These are phyloP conservation scores for Taphrina communis DNA, from an alignment of 1,139 yeast genomes.

Conservation along the genomic window DNA sequence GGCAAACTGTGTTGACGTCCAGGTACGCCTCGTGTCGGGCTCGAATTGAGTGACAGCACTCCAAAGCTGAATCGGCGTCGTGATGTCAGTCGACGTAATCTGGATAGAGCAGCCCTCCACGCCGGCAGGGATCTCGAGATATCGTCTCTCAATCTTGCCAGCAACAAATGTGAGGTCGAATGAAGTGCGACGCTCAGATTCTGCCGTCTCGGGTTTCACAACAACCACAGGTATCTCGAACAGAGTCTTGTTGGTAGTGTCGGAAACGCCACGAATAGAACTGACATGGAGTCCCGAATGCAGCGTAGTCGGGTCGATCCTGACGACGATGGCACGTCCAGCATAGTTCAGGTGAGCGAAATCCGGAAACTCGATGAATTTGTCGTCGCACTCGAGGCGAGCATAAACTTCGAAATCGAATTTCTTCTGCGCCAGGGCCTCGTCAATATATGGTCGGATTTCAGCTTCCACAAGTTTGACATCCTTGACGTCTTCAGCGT, in stretches of 20 bases:
- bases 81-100: slow-evolving; percentile 26
- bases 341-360: slow-evolving; percentile 39
- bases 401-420: slow-evolving; percentile 38
- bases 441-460: slow-evolving; percentile 40
- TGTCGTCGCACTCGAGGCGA: slow-evolving; percentile 31
- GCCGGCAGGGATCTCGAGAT: slow-evolving; percentile 42
- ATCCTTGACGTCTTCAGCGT: slow-evolving; percentile 26
- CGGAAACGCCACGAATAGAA: slow-evolving; percentile 32
- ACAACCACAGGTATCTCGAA: slow-evolving; percentile 43
- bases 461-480: slow-evolving; percentile 30
- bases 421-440: slow-evolving; percentile 34
- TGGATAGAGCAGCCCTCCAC: slow-evolving; percentile 39
- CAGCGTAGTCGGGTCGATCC: slow-evolving; percentile 41
- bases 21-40: slow-evolving; percentile 39
- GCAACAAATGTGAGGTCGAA: slow-evolving; percentile 34
- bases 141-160: slow-evolving; percentile 41
- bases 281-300: slow-evolving; percentile 40
- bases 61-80: slow-evolving; percentile 40
- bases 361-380: slow-evolving; percentile 41
- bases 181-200: slow-evolving; percentile 14
- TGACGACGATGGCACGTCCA: slow-evolving; percentile 41
- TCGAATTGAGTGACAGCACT: slow-evolving; percentile 39
- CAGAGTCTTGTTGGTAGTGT: slow-evolving; percentile 22
- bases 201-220: slow-evolving; percentile 39
- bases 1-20: slow-evolving; percentile 35